Percentiles rank a stretch among this genome's conserved stretches.
phyloP scores from a whole-genome alignment of 2,329 filamentous ascomycete genomes.

The Aspergillus terreus region DNA sequence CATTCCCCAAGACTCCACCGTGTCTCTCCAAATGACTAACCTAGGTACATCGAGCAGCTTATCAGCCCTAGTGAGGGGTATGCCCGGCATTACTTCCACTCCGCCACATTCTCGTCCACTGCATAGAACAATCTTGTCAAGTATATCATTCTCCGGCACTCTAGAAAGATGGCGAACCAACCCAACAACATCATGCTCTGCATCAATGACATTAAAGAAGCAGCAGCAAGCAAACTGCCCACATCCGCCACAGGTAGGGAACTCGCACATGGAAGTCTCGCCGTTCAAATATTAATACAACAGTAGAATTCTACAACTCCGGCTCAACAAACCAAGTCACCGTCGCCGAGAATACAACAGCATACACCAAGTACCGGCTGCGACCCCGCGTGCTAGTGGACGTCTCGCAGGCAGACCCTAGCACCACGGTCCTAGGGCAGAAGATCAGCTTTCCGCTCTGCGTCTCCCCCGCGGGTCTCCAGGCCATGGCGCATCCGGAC shows the following conservation, averaged over 20 bases:
- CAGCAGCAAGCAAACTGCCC: conserved; percentile 4
- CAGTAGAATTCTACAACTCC: conserved; percentile 53
- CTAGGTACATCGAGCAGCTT: background rate
- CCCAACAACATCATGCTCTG: conserved; percentile 7
- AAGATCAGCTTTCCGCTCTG: conserved; percentile 48
- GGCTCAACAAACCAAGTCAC: conserved; percentile 41
- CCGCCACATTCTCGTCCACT: no score
- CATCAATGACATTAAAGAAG: conserved; percentile 8
- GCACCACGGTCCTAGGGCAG: conserved; percentile 42
- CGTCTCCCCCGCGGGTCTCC: conserved; percentile 53
- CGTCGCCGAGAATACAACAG: conserved; percentile 50
- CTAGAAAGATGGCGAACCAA: background rate
- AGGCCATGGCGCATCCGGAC: conserved; percentile 50
- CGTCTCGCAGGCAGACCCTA: conserved; percentile 41
- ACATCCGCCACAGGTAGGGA: conserved; percentile 2
- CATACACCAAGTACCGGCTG: conserved; percentile 49
- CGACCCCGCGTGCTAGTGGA: conserved; percentile 44
- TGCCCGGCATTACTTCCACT: no score
- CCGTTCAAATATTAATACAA: background rate
- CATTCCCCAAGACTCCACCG: no score
- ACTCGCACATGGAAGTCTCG: background rate
- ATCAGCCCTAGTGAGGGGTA: background rate
- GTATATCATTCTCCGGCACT: background rate
- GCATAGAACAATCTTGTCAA: background rate
- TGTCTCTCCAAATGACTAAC: no score